Percentiles rank a stretch among this genome's conserved stretches.
These are phyloP conservation scores for Colletotrichum graminicola DNA, from an alignment of 2,329 filamentous ascomycete species.

Conservation along the genomic window DNA sequence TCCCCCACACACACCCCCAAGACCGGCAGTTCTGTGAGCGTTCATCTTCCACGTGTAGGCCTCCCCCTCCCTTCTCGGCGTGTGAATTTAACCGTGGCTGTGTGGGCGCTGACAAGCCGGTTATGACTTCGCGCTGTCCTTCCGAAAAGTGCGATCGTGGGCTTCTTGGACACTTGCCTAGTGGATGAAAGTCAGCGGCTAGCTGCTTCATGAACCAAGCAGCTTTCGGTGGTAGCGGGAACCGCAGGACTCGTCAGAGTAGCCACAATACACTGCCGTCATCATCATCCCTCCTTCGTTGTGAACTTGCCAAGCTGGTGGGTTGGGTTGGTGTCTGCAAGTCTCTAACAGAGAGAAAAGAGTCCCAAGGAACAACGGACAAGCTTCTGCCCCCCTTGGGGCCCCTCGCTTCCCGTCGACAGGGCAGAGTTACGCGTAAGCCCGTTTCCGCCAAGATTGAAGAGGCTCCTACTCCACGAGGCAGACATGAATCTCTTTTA, in stretches of 20 bases:
- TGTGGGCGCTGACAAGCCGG: too few relatives aligned
- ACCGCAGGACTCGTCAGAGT: neutral
- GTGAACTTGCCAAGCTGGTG: neutral
- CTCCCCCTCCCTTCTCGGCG: too few relatives aligned
- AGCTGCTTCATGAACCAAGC: conserved; percentile 3
- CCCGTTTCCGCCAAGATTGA: conserved; percentile 24
- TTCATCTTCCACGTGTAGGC: conserved; percentile 17
- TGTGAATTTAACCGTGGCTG: too few relatives aligned
- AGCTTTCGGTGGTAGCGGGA: neutral
- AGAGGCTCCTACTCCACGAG: conserved; percentile 23
- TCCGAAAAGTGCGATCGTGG: conserved; percentile 17
- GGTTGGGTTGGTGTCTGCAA: too few relatives aligned
- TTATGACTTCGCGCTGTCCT: conserved; percentile 15
- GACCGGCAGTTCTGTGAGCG: conserved; percentile 24
- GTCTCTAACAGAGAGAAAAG: neutral
- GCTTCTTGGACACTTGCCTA: conserved; percentile 1
- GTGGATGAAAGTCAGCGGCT: conserved; percentile 8
- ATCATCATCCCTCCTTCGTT: neutral
- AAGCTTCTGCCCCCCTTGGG: neutral
- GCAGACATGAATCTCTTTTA: conserved; percentile 16
- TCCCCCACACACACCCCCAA: neutral
- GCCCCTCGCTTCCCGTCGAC: conserved; percentile 9
- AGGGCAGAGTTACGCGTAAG: conserved; percentile 27
- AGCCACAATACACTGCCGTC: neutral
- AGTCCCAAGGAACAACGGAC: neutral